These are phyloP conservation scores for Orbilia blumenaviensis DNA, from an alignment of 2,329 filamentous ascomycete genomes.

Conservation along the genomic window DNA sequence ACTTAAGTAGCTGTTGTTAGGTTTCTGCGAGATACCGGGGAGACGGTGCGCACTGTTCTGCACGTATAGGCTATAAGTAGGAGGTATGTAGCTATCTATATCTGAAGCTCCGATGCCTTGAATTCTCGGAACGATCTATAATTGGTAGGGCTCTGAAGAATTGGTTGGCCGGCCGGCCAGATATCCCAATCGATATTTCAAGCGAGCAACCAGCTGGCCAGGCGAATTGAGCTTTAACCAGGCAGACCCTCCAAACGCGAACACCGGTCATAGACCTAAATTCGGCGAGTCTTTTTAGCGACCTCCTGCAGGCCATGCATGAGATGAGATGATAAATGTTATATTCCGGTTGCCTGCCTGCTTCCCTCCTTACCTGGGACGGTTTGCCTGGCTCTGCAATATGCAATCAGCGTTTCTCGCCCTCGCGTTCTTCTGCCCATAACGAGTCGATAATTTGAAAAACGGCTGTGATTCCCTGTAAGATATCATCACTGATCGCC, in stretches of 20 bases:
- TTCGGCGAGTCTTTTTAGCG: conserved; percentile 16
- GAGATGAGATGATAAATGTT: neutral
- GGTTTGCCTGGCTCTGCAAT: neutral
- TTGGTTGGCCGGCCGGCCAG: too few species aligned
- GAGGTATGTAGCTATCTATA: neutral
- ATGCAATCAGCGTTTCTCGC: conserved; percentile 41
- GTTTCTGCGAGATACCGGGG: too few species aligned
- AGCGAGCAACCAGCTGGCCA: neutral
- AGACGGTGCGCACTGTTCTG: too few species aligned
- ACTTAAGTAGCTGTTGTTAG: too few species aligned
- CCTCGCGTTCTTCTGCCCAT: conserved; percentile 66
- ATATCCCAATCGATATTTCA: neutral
- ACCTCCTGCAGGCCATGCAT: neutral
- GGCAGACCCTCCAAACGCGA: neutral
- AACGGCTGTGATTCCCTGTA: conserved; percentile 83
- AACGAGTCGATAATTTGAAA: conserved; percentile 89
- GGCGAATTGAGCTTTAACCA: neutral
- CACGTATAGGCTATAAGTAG: conserved; percentile 3
- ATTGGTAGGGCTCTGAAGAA: too few species aligned
- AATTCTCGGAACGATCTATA: conserved; percentile 36
- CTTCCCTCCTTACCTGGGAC: neutral
- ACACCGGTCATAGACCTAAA: neutral
- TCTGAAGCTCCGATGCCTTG: conserved; percentile 28
- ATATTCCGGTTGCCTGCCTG: neutral
- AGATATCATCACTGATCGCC: conserved; percentile 73